Evolutionary conservation across 192 early-diverging fungal genomes (phyloP).

Genomic region (Rhizophagus clarus): DNA sequence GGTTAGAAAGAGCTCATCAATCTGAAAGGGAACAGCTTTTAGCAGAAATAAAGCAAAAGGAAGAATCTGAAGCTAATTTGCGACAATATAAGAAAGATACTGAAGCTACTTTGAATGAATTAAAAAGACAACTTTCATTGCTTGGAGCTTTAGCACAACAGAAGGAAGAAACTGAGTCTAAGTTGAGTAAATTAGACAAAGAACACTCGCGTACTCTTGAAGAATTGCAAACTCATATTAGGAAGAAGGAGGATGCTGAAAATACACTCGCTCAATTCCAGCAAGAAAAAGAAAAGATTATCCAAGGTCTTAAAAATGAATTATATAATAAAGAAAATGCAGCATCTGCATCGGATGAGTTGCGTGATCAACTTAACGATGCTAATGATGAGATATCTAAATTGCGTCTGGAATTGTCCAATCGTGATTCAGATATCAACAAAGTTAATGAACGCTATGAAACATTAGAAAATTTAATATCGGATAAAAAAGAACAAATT

Average conservation of each 20-base stretch:
- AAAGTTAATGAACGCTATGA: not conserved
- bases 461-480: not conserved
- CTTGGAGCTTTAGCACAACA: not conserved
- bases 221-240: not conserved
- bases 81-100: not conserved
- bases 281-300: not conserved
- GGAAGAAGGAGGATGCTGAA: not conserved
- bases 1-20: not conserved
- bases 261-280: not conserved
- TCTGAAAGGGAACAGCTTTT: slow-evolving; percentile 11
- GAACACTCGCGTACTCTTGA: not conserved
- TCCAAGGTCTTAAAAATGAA: not conserved
- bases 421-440: not conserved
- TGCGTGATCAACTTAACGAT: not conserved
- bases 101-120: not conserved
- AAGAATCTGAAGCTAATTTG: not conserved
- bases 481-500: not conserved
- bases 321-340: not conserved
- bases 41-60: slow-evolving; percentile 1
- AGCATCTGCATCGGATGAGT: not conserved
- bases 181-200: not conserved
- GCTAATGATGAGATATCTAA: slow-evolving; percentile 17
- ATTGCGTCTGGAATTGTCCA: not conserved
- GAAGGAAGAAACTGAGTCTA: not conserved
- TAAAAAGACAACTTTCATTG: not conserved